Evolutionary conservation across 345 rosid species (phyloP), one percentile per base, ranked within the genome.

Genomic region (Eucalyptus sp.): DNA sequence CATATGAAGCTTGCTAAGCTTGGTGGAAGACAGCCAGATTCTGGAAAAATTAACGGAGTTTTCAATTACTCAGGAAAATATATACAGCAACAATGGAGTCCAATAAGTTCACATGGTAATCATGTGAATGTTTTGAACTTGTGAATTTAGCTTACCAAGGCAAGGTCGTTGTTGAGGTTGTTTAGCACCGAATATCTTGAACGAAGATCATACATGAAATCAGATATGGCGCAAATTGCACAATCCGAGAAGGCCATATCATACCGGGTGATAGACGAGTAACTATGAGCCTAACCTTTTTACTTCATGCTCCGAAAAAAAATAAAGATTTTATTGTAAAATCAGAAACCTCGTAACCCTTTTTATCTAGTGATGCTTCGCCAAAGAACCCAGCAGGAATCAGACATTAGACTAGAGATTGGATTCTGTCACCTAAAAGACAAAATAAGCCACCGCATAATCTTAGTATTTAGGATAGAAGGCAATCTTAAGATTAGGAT

Each of bases 11-110:
- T 90, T 37, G 93, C 83, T 89, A 93, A 88, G 92, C 95, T 93
- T 16, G 95, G 95, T 79, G 93, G 90, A 89, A 94, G 96, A 88
- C 96, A 94, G 60, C 96, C 96, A 88, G 94, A 93, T 44, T 88
- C 96, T 94, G 88, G 33, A 29, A 71, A 81, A 86, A 50, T 24
- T 13, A 37, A 27, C 24, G 10, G 41, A 41, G 27, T 88, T 62
- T 31, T 83, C 33, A 58, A 60, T 41, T 89, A 48, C 50, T 49
- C 49, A 86, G 48, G 16, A 51, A 84, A 85, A n/a, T 60, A 85
- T 25, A 31, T 37, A 44, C 60, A 14, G 33, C 64, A 44, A 60
- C 31, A 49, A 33, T 25, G 51, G 31, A 54, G 41, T 48, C 43
- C 48, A 52, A 88, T 22, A 43, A 10, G 46, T 37, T 66, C 79